Evolutionary conservation across 2,329 filamentous ascomycete species (phyloP).

Genomic region (Neopestalotiopsis clavispora): DNA sequence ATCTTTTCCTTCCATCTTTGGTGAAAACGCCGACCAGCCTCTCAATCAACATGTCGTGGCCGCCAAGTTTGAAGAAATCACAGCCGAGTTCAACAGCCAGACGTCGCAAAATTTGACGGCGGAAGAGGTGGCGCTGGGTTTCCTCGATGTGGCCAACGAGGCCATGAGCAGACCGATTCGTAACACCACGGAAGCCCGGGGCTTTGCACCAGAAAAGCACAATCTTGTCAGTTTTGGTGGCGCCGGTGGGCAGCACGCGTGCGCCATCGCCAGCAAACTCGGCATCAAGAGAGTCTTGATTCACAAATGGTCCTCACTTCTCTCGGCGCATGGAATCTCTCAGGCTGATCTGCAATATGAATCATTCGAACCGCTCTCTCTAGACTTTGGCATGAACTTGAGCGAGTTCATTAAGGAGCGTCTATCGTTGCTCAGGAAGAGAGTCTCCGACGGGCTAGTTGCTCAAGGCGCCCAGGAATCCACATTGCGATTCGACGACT

Average conservation of each 20-base stretch:
- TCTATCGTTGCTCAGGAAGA: conserved; percentile 27
- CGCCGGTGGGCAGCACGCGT: conserved; percentile 69
- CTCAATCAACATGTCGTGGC: conserved; percentile 45
- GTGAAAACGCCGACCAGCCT: conserved; percentile 66
- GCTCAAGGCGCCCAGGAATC: conserved; percentile 25
- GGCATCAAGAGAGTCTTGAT: conserved; percentile 46
- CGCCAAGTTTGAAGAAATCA: conserved; percentile 45
- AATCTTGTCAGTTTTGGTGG: conserved; percentile 60
- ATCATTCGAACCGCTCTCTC: conserved; percentile 21
- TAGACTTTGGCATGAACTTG: conserved; percentile 18
- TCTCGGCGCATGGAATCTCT: conserved; percentile 41
- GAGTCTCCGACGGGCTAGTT: conserved; percentile 39
- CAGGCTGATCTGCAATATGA: conserved; percentile 23
- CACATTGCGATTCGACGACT: conserved; percentile 31
- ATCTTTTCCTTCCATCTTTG: conserved; percentile 76
- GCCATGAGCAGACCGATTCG: conserved; percentile 78
- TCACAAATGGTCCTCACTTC: conserved; percentile 35
- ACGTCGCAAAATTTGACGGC: conserved; percentile 30
- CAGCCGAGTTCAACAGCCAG: conserved; percentile 43
- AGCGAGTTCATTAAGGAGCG: conserved; percentile 17
- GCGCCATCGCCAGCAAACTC: conserved; percentile 43
- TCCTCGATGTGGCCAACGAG: conserved; percentile 76
- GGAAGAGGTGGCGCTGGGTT: conserved; percentile 64
- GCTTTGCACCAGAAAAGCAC: conserved; percentile 36
- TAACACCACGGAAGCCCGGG: conserved; percentile 59